Percentiles rank a stretch among this genome's conserved stretches.
Conservation (phyloP, 345 rosid genomes). For the Schrenkiella parvula region DNA sequence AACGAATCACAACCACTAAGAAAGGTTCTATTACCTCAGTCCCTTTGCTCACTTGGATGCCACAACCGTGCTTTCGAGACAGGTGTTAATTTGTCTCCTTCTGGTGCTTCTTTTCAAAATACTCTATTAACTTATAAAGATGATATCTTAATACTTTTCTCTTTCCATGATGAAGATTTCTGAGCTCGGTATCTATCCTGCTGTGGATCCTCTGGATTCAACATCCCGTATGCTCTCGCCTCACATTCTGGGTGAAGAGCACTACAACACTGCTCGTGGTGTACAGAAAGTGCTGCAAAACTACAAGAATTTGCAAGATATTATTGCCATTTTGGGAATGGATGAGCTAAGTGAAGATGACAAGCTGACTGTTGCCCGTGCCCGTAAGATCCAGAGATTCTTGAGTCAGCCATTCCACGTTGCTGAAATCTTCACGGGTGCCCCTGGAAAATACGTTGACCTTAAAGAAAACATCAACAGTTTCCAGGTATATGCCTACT, state of each 20-base stretch:
- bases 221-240: conserved; percentile 98
- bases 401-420: conserved; percentile 99
- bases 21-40: conserved; percentile 97
- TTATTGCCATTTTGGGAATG: conserved; percentile 97
- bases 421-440: conserved; percentile 98
- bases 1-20: conserved; percentile 98
- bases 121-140: no score
- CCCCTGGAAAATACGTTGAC: conserved; percentile 95
- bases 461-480: conserved; percentile 84
- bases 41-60: conserved; percentile 99
- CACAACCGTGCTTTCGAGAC: conserved; percentile 95
- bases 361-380: conserved; percentile 94
- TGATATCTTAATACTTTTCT: neutral
- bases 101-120: no score
- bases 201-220: conserved; percentile 96
- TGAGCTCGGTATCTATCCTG: conserved; percentile 98
- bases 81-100: conserved; percentile 41
- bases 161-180: conserved; percentile 52
- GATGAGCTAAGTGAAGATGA: conserved; percentile 99
- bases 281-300: conserved; percentile 97
- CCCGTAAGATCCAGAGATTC: conserved; percentile 94
- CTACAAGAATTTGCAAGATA: conserved; percentile 98
- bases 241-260: conserved; percentile 89
- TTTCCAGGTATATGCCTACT: conserved; percentile 63
- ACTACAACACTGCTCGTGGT: conserved; percentile 95